Percentiles rank a stretch among this genome's conserved stretches.
Evolutionary conservation across 2,329 filamentous ascomycete species (phyloP).

Genomic region (Fusarium torreyae): DNA sequence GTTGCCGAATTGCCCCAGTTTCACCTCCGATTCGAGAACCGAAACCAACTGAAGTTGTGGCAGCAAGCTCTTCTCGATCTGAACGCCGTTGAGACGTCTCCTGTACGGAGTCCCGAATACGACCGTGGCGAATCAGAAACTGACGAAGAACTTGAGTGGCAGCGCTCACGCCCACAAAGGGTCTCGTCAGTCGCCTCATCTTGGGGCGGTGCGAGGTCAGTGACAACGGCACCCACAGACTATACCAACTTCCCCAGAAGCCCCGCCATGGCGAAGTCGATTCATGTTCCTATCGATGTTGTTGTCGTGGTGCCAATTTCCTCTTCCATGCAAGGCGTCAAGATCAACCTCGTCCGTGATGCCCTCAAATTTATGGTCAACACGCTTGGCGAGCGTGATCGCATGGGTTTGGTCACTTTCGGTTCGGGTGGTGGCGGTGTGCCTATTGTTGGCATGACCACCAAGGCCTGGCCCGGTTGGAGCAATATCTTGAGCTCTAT

Average conservation of each 20-base stretch:
- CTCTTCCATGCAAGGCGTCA: conserved; percentile 99
- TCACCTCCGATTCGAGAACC: conserved; percentile 89
- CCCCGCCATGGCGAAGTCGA: conserved; percentile 61
- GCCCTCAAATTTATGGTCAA: conserved; percentile 92
- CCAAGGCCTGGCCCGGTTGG: conserved; percentile 95
- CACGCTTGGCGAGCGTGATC: conserved; percentile 90
- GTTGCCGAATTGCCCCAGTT: conserved; percentile 95
- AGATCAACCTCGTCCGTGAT: conserved; percentile 94
- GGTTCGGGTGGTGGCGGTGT: conserved; percentile 94
- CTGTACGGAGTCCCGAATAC: conserved; percentile 79
- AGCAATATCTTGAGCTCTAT: conserved; percentile 87
- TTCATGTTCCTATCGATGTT: conserved; percentile 94
- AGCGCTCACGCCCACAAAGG: conserved; percentile 74
- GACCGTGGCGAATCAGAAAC: conserved; percentile 85
- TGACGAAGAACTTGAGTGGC: conserved; percentile 88
- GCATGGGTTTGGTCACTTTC: conserved; percentile 98
- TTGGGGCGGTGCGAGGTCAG: conserved; percentile 86
- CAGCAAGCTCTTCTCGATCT: conserved; percentile 88
- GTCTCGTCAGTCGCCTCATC: conserved; percentile 87
- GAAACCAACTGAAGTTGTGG: conserved; percentile 90
- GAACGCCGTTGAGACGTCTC: conserved; percentile 77
- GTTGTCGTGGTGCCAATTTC: conserved; percentile 98
- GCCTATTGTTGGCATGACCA: conserved; percentile 97
- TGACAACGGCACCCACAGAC: conserved; percentile 90
- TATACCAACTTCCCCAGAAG: conserved; percentile 80